Conservation (phyloP, 257 asterid species). For the Euphrasia confusa region DNA sequence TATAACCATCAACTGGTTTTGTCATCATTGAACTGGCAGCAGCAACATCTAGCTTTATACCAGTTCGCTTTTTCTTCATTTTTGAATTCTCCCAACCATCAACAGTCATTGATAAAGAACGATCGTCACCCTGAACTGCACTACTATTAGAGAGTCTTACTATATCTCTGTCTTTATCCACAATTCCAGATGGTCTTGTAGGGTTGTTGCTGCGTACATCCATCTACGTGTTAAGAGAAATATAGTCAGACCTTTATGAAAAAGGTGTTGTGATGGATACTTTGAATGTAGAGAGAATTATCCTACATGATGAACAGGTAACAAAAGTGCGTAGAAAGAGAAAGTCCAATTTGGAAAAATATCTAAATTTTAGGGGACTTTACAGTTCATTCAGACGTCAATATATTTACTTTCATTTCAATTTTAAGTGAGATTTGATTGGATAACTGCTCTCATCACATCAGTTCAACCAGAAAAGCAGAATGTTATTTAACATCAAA, state of each 20-base stretch:
- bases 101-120: constrained; percentile 46
- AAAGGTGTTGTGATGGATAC: constrained; percentile 16
- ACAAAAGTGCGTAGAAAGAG: constrained; percentile 18
- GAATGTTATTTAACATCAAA: constrained; percentile 13
- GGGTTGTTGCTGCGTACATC: constrained; percentile 56
- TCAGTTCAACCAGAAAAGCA: neutral
- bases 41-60: constrained; percentile 60
- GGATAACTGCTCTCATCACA: neutral
- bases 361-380: constrained; percentile 19
- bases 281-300: constrained; percentile 21
- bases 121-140: constrained; percentile 59
- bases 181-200: constrained; percentile 50
- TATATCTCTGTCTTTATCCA: constrained; percentile 67
- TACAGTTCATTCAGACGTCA: constrained; percentile 13
- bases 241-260: constrained; percentile 26
- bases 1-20: constrained; percentile 59
- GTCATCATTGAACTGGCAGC: constrained; percentile 38
- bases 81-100: constrained; percentile 93
- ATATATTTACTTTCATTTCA: neutral
- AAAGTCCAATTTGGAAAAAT: constrained; percentile 16
- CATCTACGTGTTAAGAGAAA: constrained; percentile 39
- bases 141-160: constrained; percentile 51
- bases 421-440: neutral
- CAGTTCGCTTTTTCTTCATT: constrained; percentile 92
- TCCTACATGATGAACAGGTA: constrained; percentile 17